A percentile compares a stretch with the other conserved stretches of the same genome.
These are phyloP conservation scores for Xerocomus cyaneibrunnescens DNA, from an alignment of 1,284 basidiomycete species.

Conservation along the genomic window DNA sequence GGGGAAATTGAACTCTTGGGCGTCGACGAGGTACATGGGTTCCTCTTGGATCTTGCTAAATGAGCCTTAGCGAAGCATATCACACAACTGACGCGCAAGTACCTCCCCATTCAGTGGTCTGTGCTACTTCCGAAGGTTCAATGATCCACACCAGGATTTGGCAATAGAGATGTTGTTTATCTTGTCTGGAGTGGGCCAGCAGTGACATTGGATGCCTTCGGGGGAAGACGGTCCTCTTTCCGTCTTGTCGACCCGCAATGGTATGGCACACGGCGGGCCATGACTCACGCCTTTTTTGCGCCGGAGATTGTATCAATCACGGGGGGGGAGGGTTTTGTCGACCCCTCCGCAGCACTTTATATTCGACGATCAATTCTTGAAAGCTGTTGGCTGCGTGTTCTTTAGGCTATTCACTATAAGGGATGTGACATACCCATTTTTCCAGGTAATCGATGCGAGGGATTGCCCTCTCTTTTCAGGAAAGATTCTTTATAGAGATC, in stretches of 20 bases:
- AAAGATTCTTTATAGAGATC: slow-evolving; percentile 28
- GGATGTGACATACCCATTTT: background rate
- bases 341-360: slow-evolving; percentile 18
- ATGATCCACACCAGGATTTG: background rate
- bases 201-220: slow-evolving; percentile 13
- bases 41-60: slow-evolving; percentile 20
- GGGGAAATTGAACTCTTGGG: slow-evolving; percentile 11
- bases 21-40: slow-evolving; percentile 14
- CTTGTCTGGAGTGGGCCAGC: slow-evolving; percentile 19
- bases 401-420: background rate
- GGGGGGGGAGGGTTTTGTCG: background rate
- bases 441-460: slow-evolving; percentile 20
- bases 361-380: slow-evolving; percentile 28
- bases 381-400: slow-evolving; percentile 29
- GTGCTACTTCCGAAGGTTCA: slow-evolving; percentile 6
- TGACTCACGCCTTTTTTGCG: slow-evolving; percentile 8
- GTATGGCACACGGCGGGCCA: slow-evolving; percentile 11
- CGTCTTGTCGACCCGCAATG: background rate
- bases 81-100: slow-evolving; percentile 1
- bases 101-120: background rate
- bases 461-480: slow-evolving; percentile 12
- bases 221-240: slow-evolving; percentile 4
- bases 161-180: slow-evolving; percentile 7
- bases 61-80: slow-evolving; percentile 11
- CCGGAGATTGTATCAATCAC: slow-evolving; percentile 1